These are phyloP conservation scores for Rosa chinensis DNA, from an alignment of 306 rosid genomes.

Conservation along the genomic window DNA sequence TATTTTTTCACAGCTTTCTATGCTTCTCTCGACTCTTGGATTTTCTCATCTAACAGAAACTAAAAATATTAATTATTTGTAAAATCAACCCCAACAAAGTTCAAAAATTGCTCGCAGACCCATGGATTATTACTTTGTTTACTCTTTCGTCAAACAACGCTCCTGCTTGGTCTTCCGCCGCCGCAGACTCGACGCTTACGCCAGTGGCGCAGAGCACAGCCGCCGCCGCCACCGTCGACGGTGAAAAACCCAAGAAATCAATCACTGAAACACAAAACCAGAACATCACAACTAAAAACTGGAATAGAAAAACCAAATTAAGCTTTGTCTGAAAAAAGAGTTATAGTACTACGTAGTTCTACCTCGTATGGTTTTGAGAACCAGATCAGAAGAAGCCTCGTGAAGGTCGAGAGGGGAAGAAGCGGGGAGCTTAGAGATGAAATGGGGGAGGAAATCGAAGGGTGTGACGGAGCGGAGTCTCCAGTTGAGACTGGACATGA, in stretches of 20 bases:
- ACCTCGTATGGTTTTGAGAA: slow-evolving; percentile 62
- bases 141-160: slow-evolving; percentile 33
- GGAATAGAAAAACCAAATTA: background rate
- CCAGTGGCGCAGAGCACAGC: slow-evolving; percentile 59
- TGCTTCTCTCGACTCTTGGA: slow-evolving; percentile 23
- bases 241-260: slow-evolving; percentile 56
- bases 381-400: slow-evolving; percentile 43
- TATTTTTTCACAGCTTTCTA: slow-evolving; percentile 35
- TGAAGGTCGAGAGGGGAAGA: slow-evolving; percentile 31
- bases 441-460: slow-evolving; percentile 56
- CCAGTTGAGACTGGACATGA: slow-evolving; percentile 62
- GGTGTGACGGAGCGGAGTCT: slow-evolving; percentile 72
- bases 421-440: slow-evolving; percentile 48
- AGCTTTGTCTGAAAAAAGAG: background rate
- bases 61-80: background rate
- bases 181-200: background rate
- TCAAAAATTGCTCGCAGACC: background rate
- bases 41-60: background rate
- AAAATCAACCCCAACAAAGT: background rate
- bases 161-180: background rate
- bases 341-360: background rate
- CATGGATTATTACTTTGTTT: slow-evolving; percentile 37
- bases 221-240: slow-evolving; percentile 68
- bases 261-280: slow-evolving; percentile 33
- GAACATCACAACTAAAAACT: background rate